These are phyloP conservation scores for Hypomontagnella submonticulosa DNA, from an alignment of 495 filamentous ascomycete species.

Conservation along the genomic window DNA sequence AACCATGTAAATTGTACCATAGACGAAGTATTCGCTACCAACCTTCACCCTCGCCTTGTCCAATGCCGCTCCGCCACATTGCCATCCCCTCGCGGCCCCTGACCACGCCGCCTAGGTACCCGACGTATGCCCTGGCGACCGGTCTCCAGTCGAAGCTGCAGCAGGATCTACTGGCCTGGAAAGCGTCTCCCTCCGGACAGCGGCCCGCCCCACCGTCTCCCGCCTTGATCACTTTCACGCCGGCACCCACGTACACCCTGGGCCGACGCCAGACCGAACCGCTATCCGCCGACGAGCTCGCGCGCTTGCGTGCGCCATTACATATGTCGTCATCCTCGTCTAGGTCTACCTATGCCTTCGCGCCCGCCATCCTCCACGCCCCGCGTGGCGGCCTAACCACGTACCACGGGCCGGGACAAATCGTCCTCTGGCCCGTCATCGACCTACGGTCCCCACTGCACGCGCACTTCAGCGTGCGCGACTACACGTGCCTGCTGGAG, in stretches of 20 bases:
- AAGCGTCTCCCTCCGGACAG: conserved; percentile 43
- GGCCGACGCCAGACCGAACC: conserved; percentile 80
- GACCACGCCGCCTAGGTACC: conserved; percentile 53
- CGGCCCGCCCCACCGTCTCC: conserved; percentile 63
- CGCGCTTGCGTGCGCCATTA: conserved; percentile 54
- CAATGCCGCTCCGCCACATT: conserved; percentile 70
- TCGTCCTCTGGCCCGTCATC: conserved; percentile 88
- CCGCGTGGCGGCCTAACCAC: conserved; percentile 90
- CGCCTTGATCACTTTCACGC: conserved; percentile 84
- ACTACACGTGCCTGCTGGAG: conserved; percentile 82
- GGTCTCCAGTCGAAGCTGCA: conserved; percentile 57
- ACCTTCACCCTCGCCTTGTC: background rate
- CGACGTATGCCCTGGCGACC: conserved; percentile 54
- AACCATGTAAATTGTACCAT: background rate
- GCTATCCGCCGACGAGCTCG: conserved; percentile 59
- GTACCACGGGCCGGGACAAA: conserved; percentile 94
- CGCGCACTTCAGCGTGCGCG: conserved; percentile 60
- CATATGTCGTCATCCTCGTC: conserved; percentile 50
- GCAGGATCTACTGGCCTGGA: conserved; percentile 57
- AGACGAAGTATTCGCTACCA: too few relatives aligned
- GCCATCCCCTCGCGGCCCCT: conserved; percentile 66
- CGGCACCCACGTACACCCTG: conserved; percentile 86
- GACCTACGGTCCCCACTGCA: conserved; percentile 66
- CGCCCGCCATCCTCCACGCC: conserved; percentile 73
- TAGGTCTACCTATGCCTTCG: conserved; percentile 23